Conservation (phyloP, 192 early-diverging fungal genomes). For the Backusella psychrophila region DNA sequence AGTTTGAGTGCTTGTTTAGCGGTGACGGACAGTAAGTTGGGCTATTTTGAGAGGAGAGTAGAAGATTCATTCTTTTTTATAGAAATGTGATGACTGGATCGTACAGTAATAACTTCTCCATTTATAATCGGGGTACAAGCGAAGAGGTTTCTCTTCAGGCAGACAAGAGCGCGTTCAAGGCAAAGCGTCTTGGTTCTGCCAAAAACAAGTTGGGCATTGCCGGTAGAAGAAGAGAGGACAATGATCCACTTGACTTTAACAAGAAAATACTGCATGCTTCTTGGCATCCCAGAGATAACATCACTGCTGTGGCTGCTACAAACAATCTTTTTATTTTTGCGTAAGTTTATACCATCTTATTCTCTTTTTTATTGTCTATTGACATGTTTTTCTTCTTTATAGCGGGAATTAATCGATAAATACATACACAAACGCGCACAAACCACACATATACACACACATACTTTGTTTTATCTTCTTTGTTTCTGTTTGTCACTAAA, state of each 20-base stretch:
- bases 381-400: background rate
- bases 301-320: constrained; percentile 85
- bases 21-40: constrained; percentile 85
- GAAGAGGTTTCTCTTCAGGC: constrained; percentile 88
- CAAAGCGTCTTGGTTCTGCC: constrained; percentile 68
- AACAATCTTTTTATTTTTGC: constrained; percentile 87
- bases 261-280: constrained; percentile 90
- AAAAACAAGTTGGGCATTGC: constrained; percentile 67
- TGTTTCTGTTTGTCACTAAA: background rate
- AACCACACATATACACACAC: background rate
- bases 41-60: background rate
- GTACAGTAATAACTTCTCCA: constrained; percentile 98
- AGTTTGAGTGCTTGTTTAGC: constrained; percentile 97
- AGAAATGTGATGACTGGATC: constrained; percentile 90
- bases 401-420: background rate
- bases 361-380: too few relatives aligned
- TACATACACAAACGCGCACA: background rate
- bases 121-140: constrained; percentile 78
- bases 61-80: background rate
- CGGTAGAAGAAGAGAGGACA: constrained; percentile 50
- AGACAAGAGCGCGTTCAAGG: constrained; percentile 97
- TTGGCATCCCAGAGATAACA: constrained; percentile 91
- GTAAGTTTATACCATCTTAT: background rate
- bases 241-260: constrained; percentile 78
- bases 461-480: background rate